Percentiles rank a stretch among this genome's conserved stretches.
These are phyloP conservation scores for Lasiodiplodia sp. DNA, from an alignment of 2,329 filamentous ascomycete genomes.

Conservation along the genomic window DNA sequence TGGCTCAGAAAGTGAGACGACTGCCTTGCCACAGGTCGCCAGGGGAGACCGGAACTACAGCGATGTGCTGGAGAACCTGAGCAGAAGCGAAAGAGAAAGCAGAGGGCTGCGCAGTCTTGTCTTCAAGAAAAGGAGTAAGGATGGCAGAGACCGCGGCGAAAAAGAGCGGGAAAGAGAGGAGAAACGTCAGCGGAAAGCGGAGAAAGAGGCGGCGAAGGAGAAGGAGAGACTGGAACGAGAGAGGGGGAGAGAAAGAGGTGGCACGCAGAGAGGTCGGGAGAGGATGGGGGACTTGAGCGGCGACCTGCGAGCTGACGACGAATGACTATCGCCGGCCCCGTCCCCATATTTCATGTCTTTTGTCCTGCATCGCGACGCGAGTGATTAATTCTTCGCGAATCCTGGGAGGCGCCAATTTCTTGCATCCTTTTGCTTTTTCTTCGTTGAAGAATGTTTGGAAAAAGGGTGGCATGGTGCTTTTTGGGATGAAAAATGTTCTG, in stretches of 20 bases:
- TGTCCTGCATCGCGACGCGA: conserved; percentile 22
- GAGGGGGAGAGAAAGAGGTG: conserved; percentile 15
- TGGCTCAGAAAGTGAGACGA: conserved; percentile 44
- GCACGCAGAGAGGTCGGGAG: conserved; percentile 17
- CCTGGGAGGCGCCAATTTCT: conserved; percentile 16
- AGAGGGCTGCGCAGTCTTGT: conserved; percentile 24
- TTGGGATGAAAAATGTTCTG: conserved; percentile 11
- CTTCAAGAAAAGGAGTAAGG: conserved; percentile 19
- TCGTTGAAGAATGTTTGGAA: conserved; percentile 14
- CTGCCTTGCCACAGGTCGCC: conserved; percentile 44
- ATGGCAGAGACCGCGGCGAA: conserved; percentile 37
- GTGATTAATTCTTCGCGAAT: conserved; percentile 2
- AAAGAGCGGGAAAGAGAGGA: conserved; percentile 32
- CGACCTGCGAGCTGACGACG: conserved; percentile 16
- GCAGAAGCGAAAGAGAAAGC: conserved; percentile 25
- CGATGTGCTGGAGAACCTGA: conserved; percentile 23
- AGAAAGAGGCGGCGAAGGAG: conserved; percentile 17
- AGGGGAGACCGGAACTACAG: conserved; percentile 18
- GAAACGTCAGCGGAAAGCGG: conserved; percentile 23
- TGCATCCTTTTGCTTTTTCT: conserved; percentile 19
- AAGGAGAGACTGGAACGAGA: conserved; percentile 18
- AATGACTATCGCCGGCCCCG: conserved; percentile 13
- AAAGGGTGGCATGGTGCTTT: conserved; percentile 28
- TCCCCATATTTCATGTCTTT: conserved; percentile 21
- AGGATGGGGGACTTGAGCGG: conserved; percentile 3